Conservation (phyloP, 1,139 yeast species). For the Blastobotrys malaysiensis region DNA sequence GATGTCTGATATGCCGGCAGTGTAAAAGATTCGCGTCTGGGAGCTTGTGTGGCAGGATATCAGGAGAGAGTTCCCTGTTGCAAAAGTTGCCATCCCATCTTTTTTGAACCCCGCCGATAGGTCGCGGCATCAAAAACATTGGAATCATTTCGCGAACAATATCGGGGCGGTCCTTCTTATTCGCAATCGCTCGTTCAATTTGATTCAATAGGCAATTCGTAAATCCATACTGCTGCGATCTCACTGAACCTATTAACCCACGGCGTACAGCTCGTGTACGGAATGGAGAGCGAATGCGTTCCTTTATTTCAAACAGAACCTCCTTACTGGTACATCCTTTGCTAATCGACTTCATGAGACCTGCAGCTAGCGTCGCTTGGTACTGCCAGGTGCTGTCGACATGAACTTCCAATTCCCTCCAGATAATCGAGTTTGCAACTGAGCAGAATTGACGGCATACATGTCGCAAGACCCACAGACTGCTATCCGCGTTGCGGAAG, state of each 20-base stretch:
- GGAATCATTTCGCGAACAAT: neutral
- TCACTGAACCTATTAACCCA: neutral
- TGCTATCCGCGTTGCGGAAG: neutral
- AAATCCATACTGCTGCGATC: neutral
- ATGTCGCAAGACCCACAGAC: neutral
- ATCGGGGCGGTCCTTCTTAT: neutral
- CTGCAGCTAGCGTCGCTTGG: neutral
- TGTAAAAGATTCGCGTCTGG: neutral
- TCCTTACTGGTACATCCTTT: neutral
- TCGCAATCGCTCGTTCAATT: neutral
- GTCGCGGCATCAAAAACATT: neutral
- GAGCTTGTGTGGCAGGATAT: neutral
- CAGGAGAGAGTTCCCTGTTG: neutral
- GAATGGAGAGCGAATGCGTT: neutral
- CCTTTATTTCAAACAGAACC: neutral
- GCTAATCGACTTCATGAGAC: neutral
- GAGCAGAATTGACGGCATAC: neutral
- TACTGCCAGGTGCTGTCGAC: neutral
- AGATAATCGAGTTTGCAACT: neutral
- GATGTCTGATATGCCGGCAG: neutral
- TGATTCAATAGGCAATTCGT: neutral
- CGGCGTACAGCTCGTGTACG: neutral
- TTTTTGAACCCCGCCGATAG: neutral
- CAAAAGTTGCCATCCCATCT: neutral
- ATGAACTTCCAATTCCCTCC: neutral